phyloP scores from a whole-genome alignment of 73 alveolate genomes.

The Stentor coeruleus region DNA sequence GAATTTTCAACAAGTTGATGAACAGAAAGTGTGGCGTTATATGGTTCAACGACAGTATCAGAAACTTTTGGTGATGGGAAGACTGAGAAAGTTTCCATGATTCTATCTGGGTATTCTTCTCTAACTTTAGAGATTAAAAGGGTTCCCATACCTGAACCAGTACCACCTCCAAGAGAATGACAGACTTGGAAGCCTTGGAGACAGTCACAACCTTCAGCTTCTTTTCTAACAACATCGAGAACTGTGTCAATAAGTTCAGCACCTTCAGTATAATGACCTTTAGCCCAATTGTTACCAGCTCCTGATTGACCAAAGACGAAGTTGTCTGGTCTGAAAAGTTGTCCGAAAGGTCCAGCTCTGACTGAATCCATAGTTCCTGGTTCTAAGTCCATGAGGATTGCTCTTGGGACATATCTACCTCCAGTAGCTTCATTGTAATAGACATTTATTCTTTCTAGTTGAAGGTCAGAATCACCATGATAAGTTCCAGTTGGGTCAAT shows the following conservation, averaged over 20 bases:
- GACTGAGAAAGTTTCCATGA: conserved; percentile 95
- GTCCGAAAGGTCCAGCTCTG: conserved; percentile 98
- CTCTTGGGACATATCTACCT: conserved; percentile 98
- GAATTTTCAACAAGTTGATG: conserved; percentile 86
- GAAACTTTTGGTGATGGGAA: conserved; percentile 96
- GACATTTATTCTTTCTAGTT: conserved; percentile 49
- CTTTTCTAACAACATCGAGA: conserved; percentile 93
- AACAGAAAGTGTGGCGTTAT: conserved; percentile 85
- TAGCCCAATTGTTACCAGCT: conserved; percentile 99
- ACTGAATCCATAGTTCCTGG: conserved; percentile 99
- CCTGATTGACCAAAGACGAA: conserved; percentile 97
- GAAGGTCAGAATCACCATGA: conserved; percentile 58
- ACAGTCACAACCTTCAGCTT: conserved; percentile 94
- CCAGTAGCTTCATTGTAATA: conserved; percentile 69
- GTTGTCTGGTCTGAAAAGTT: conserved; percentile 99
- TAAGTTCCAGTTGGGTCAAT: conserved; percentile 88
- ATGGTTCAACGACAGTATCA: conserved; percentile 94
- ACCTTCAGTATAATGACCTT: conserved; percentile 99
- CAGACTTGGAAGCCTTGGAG: conserved; percentile 92
- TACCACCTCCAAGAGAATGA: conserved; percentile 89
- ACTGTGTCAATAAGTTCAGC: conserved; percentile 91
- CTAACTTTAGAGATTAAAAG: conserved; percentile 91
- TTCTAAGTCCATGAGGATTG: conserved; percentile 98
- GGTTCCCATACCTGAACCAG: conserved; percentile 98
- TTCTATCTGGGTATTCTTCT: conserved; percentile 91